A percentile compares a stretch with the other conserved stretches of the same genome.
Evolutionary conservation across 2,329 filamentous ascomycete genomes (phyloP).

Genomic region (Fusarium hostae): DNA sequence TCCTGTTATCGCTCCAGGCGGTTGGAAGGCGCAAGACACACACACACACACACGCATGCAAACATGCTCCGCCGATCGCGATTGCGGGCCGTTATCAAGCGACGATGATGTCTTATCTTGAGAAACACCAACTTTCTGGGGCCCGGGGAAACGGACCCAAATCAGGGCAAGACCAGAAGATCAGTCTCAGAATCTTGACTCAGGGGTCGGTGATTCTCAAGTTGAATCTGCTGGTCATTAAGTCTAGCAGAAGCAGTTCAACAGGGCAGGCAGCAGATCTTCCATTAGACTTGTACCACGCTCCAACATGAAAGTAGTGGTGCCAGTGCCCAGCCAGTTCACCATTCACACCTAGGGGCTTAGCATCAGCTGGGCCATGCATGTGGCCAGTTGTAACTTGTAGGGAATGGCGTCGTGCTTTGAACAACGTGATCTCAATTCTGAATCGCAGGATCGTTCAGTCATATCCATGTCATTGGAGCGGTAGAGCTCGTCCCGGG

Average conservation of each 20-base stretch:
- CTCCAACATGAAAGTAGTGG: background rate
- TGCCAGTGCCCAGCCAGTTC: background rate
- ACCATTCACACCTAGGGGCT: background rate
- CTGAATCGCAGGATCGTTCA: background rate
- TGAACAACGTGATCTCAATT: slow-evolving; percentile 32
- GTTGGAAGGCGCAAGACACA: slow-evolving; percentile 6
- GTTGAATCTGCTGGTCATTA: slow-evolving; percentile 1
- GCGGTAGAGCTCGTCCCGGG: slow-evolving; percentile 4
- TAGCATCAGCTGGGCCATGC: slow-evolving; percentile 19
- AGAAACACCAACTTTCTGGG: slow-evolving; percentile 21
- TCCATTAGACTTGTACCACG: slow-evolving; percentile 8
- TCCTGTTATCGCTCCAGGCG: slow-evolving; percentile 13
- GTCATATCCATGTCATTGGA: slow-evolving; percentile 19
- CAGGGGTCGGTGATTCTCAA: slow-evolving; percentile 9
- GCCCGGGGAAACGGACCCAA: slow-evolving; percentile 20
- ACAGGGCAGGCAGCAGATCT: background rate
- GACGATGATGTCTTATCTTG: slow-evolving; percentile 30
- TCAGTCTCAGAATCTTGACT: slow-evolving; percentile 17
- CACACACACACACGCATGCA: background rate
- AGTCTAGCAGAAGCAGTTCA: slow-evolving; percentile 14
- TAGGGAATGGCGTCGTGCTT: slow-evolving; percentile 14
- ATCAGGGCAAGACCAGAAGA: slow-evolving; percentile 16
- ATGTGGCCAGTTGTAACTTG: slow-evolving; percentile 34
- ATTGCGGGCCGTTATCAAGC: slow-evolving; percentile 23
- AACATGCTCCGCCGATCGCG: slow-evolving; percentile 8